Base-by-base conservation (phyloP, 129 eudicot species). In the Artemisia tridentata region DNA sequence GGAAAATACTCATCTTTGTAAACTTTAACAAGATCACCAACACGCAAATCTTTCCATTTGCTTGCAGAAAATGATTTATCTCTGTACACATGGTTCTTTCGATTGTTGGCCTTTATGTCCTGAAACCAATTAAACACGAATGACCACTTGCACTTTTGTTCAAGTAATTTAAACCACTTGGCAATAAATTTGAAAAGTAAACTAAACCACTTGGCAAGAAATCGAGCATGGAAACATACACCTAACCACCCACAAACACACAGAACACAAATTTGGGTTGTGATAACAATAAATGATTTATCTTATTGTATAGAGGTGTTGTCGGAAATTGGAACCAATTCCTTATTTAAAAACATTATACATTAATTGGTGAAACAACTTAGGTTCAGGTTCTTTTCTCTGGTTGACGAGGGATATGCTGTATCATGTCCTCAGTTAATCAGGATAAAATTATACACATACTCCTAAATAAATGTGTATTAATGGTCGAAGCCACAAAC, bases 41-140 rank as follows among this genome's bases (percentile, higher is more conserved):
- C 97, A 66, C 89, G 85, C 45, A 95, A 63, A 25, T 84, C 77
- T 76, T 95, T 90, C 97, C 99, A 95, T 71, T 78, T 90, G 34
- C 84, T 83, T 73, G 84, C 72, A 67, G 58, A 63, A 67, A 95
- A 88, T 31, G 65, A 61, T 48, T 67, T 65, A 55, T 75, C 77
- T 75, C 38, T 78, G 79, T 79, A 86, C 20, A 83, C 93, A 53
- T 79, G 47, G 41, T 84, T 86, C 73, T 79, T 84, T 61, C 99
- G 75, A 74, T 95, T 95, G 75, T 95, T 95, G 21, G 95, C 93
- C 85, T 90, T 89, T 73, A 95, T 78, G 75, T 95, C 97, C 99
- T 95, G 95, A 74, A 85, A 80, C 45, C 61, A 69, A 52, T 11
- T 19, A 20, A 63, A 45, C 9, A 20, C 27, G 57, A 23, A 15